These are phyloP conservation scores for Ceratobasidium sp. DNA, from an alignment of 1,284 basidiomycete species.

Conservation along the genomic window DNA sequence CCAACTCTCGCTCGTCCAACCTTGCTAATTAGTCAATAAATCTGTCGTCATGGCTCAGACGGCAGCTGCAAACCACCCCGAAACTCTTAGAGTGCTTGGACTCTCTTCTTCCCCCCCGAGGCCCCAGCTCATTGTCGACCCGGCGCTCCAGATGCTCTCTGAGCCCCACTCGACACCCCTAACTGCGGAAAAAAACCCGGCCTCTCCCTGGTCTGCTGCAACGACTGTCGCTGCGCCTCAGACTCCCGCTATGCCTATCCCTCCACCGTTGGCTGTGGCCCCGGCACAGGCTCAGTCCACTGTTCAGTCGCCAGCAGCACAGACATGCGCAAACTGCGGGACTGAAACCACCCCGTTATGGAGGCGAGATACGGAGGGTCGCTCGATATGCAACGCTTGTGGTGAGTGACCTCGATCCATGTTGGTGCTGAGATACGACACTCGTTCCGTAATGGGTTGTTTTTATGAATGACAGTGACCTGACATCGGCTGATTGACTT, in stretches of 20 bases:
- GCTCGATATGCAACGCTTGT: slow-evolving; percentile 84
- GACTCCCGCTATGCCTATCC: slow-evolving; percentile 1
- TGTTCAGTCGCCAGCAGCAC: background rate
- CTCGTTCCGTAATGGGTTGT: slow-evolving; percentile 43
- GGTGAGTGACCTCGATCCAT: slow-evolving; percentile 62
- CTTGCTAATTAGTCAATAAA: background rate
- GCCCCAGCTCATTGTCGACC: slow-evolving; percentile 35
- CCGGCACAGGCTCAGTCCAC: background rate
- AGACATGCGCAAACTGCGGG: slow-evolving; percentile 54
- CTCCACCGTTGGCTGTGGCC: background rate
- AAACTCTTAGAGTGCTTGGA: slow-evolving; percentile 7
- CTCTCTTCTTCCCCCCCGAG: slow-evolving; percentile 18
- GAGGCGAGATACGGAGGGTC: slow-evolving; percentile 79
- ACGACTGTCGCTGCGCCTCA: slow-evolving; percentile 18
- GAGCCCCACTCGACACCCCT: slow-evolving; percentile 1
- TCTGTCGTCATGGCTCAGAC: slow-evolving; percentile 35
- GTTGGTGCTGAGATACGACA: slow-evolving; percentile 40
- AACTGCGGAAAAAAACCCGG: slow-evolving; percentile 25
- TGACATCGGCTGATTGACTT: slow-evolving; percentile 36
- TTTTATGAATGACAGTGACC: slow-evolving; percentile 31
- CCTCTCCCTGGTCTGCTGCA: slow-evolving; percentile 33
- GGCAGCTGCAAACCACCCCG: slow-evolving; percentile 29
- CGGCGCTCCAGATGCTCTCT: slow-evolving; percentile 37
- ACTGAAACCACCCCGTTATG: slow-evolving; percentile 79
- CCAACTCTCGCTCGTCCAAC: background rate